Evolutionary conservation across 2,329 filamentous ascomycete species (phyloP).

Genomic region (Sclerotiophoma versabilis): DNA sequence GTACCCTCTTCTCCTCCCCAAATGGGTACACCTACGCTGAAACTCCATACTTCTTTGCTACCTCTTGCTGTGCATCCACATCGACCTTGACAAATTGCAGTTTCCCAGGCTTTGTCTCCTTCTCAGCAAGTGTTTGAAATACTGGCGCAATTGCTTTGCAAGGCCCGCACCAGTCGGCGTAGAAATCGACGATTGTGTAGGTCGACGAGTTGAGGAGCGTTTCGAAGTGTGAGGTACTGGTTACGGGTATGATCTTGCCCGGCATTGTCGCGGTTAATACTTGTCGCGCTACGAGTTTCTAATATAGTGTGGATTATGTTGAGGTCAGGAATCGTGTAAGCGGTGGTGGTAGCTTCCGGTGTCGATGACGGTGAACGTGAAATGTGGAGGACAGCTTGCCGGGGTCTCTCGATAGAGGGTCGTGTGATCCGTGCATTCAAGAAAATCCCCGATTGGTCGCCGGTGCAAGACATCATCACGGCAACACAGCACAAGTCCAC

Average conservation of each 20-base stretch:
- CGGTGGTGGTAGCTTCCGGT: background rate
- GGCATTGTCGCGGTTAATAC: conserved; percentile 30
- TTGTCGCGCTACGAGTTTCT: background rate
- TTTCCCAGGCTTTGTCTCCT: conserved; percentile 55
- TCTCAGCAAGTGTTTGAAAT: conserved; percentile 59
- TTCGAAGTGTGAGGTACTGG: conserved; percentile 45
- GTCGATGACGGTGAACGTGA: background rate
- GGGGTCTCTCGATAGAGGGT: conserved; percentile 17
- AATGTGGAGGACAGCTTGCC: conserved; percentile 31
- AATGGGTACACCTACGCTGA: conserved; percentile 49
- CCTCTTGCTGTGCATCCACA: conserved; percentile 60
- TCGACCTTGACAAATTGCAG: conserved; percentile 64
- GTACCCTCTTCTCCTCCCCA: background rate
- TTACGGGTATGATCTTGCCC: conserved; percentile 43
- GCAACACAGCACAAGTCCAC: too few relatives aligned
- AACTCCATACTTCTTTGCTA: conserved; percentile 59
- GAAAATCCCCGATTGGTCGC: conserved; percentile 19
- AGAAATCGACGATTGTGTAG: conserved; percentile 60
- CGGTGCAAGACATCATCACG: background rate
- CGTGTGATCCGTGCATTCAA: background rate
- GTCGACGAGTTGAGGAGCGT: conserved; percentile 44
- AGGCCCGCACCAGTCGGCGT: conserved; percentile 64
- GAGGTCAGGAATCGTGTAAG: background rate
- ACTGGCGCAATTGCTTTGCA: conserved; percentile 62
- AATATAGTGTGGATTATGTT: background rate